Conservation (phyloP, 768 basidiomycete species). For the Hemileccinum impolitum region DNA sequence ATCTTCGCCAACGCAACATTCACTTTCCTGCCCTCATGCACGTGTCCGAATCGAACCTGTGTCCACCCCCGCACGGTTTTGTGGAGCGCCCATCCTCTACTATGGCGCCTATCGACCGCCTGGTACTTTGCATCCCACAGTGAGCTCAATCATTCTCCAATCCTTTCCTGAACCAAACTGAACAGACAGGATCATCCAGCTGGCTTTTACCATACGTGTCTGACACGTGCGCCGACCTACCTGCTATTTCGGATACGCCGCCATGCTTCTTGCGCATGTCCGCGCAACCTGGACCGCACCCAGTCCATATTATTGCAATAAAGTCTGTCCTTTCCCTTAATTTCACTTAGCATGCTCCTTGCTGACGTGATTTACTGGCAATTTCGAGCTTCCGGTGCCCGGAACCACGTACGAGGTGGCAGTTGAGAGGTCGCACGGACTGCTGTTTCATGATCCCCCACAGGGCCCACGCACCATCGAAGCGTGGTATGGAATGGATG, state of each 20-base stretch:
- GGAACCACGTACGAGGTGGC: slow-evolving; percentile 25
- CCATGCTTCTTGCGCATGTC: slow-evolving; percentile 28
- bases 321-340: slow-evolving; percentile 22
- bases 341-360: slow-evolving; percentile 14
- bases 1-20: not conserved
- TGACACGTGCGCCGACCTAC: slow-evolving; percentile 14
- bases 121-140: not conserved
- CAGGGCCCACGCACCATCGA: slow-evolving; percentile 17
- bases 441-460: slow-evolving; percentile 17
- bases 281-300: slow-evolving; percentile 17
- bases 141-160: not conserved
- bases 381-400: slow-evolving; percentile 22
- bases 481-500: slow-evolving; percentile 29
- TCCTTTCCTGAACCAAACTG: not conserved
- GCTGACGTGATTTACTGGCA: slow-evolving; percentile 26
- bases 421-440: slow-evolving; percentile 12
- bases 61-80: not conserved
- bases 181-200: not conserved
- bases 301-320: slow-evolving; percentile 10
- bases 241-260: slow-evolving; percentile 4
- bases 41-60: slow-evolving; percentile 17
- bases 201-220: not conserved
- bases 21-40: slow-evolving; percentile 14
- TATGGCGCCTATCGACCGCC: not conserved
- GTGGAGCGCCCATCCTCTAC: not conserved